Percentiles rank a stretch among this genome's conserved stretches.
Evolutionary conservation across 2,329 filamentous ascomycete genomes (phyloP).

Genomic region (Penicillium occitanis): DNA sequence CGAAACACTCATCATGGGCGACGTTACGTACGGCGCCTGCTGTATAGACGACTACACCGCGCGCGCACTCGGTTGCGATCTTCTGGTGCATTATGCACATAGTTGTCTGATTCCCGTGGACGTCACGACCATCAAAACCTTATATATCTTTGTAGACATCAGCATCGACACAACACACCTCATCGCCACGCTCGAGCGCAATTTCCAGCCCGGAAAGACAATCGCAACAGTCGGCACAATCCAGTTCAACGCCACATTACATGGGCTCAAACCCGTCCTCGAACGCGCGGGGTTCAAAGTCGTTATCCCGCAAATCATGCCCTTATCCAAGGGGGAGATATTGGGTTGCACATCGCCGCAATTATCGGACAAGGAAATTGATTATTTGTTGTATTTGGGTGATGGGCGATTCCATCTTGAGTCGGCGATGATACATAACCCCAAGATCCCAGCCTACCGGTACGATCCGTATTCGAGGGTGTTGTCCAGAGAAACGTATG

Average conservation of each 20-base stretch:
- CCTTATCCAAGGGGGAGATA: constrained; percentile 91
- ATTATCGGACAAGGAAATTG: constrained; percentile 61
- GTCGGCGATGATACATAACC: constrained; percentile 99
- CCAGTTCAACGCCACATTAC: constrained; percentile 96
- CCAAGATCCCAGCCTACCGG: constrained; percentile 81
- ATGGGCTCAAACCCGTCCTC: constrained; percentile 74
- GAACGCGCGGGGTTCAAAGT: constrained; percentile 83
- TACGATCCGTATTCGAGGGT: constrained; percentile 96
- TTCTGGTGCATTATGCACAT: constrained; percentile 95
- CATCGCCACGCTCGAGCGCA: constrained; percentile 80
- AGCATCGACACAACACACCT: constrained; percentile 90
- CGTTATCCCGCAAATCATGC: constrained; percentile 86
- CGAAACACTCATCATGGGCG: constrained; percentile 96
- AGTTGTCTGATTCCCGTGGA: constrained; percentile 95
- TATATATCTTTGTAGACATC: constrained; percentile 98
- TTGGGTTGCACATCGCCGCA: constrained; percentile 92
- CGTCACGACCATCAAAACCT: constrained; percentile 92
- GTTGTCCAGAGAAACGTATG: constrained; percentile 87
- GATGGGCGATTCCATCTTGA: constrained; percentile 95
- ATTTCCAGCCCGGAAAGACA: constrained; percentile 80
- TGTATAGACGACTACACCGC: constrained; percentile 99
- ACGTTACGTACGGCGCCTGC: constrained; percentile 97
- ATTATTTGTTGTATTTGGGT: constrained; percentile 83
- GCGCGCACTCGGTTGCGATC: constrained; percentile 85
- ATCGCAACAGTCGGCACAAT: constrained; percentile 95